A percentile compares a stretch with the other conserved stretches of the same genome.
Conservation (phyloP, 2,329 filamentous ascomycete species). For the Sclerotinia spermophila region DNA sequence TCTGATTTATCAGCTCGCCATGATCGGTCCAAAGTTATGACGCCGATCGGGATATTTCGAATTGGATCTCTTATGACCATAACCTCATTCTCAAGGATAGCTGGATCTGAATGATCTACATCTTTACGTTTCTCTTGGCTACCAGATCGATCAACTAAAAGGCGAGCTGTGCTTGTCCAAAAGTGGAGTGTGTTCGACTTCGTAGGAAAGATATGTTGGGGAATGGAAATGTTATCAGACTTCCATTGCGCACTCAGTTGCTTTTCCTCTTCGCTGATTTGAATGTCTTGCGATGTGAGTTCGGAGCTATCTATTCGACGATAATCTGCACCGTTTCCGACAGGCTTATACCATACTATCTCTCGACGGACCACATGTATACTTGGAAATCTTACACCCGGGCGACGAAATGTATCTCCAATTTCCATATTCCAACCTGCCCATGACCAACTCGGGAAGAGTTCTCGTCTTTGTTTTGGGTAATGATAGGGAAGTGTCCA, state of each 20-base stretch:
- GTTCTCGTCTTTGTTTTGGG: constrained; percentile 4
- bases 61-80: not conserved
- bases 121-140: not conserved
- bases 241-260: not conserved
- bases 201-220: not conserved
- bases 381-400: not conserved
- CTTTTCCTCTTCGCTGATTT: not conserved
- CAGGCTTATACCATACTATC: constrained; percentile 9
- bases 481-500: constrained; percentile 8
- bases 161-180: not conserved
- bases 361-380: not conserved
- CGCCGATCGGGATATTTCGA: not conserved
- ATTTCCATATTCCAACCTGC: constrained; percentile 7
- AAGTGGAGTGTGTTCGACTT: not conserved
- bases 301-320: not conserved
- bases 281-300: not conserved
- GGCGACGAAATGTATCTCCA: not conserved
- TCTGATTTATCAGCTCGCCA: not conserved
- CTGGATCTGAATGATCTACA: not conserved
- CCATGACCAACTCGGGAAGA: constrained; percentile 18
- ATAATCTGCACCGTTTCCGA: not conserved
- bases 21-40: not conserved
- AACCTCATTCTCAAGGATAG: not conserved
- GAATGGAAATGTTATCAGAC: not conserved
- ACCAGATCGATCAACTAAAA: not conserved